Evolutionary conservation across 306 rosid species (phyloP).

Genomic region (Corylus avellana): DNA sequence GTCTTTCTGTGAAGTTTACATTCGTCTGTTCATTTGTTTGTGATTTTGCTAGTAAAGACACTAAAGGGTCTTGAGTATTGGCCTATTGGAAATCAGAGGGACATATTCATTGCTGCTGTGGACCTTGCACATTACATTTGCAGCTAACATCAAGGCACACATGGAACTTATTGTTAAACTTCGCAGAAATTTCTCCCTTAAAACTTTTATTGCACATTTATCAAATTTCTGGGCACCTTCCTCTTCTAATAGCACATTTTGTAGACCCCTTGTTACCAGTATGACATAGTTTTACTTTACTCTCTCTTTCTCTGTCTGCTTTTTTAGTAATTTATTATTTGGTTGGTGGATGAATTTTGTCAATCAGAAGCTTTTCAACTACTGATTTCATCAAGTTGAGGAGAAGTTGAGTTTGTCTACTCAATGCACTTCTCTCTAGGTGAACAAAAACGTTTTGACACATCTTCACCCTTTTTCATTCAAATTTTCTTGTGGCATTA

Average conservation of each 20-base stretch:
- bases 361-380: no score
- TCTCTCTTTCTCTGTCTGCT: no score
- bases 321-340: no score
- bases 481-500: not conserved
- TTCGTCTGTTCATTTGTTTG: not conserved
- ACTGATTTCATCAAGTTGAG: not conserved
- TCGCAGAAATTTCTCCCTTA: not conserved
- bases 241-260: no score
- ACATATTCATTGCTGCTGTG: not conserved
- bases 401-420: not conserved
- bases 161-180: not conserved
- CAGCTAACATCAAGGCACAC: no score
- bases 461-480: not conserved
- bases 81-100: not conserved
- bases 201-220: not conserved
- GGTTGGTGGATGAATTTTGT: no score
- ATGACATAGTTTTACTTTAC: no score
- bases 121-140: not conserved
- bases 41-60: not conserved
- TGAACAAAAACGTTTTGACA: not conserved
- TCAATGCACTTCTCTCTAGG: not conserved
- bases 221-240: no score
- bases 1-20: not conserved
- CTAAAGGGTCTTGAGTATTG: not conserved
- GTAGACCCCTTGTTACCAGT: no score